These are phyloP conservation scores for Wickerhamomyces sydowiorum DNA, from an alignment of 805 yeast species.

Conservation along the genomic window DNA sequence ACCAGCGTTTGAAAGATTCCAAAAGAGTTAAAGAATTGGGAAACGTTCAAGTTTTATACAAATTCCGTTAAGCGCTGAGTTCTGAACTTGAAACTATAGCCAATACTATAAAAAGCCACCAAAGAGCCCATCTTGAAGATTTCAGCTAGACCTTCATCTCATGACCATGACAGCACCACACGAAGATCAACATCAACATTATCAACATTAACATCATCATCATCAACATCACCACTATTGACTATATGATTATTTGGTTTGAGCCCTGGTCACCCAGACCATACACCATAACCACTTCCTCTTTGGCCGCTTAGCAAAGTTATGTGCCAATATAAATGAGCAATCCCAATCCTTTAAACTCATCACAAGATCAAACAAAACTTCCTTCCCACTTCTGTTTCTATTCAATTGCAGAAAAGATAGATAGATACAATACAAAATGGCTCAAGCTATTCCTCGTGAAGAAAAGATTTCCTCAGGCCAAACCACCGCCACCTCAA, in stretches of 20 bases:
- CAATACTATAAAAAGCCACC: neutral
- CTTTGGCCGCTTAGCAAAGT: too few relatives aligned
- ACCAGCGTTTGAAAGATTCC: neutral
- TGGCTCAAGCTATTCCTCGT: neutral
- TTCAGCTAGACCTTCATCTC: too few relatives aligned
- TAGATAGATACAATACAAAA: neutral
- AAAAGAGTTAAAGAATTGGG: neutral
- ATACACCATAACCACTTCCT: neutral
- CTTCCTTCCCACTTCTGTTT: too few relatives aligned
- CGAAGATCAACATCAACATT: too few relatives aligned
- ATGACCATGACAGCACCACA: too few relatives aligned
- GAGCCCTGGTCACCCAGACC: too few relatives aligned
- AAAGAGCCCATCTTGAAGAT: too few relatives aligned
- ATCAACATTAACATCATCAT: neutral
- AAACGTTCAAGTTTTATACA: neutral
- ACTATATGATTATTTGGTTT: too few relatives aligned
- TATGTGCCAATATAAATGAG: too few relatives aligned
- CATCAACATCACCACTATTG: neutral
- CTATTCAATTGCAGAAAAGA: too few relatives aligned
- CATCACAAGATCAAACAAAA: neutral
- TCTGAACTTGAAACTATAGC: too few relatives aligned
- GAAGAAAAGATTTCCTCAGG: neutral
- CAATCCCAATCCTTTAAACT: neutral
- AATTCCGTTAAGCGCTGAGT: neutral
- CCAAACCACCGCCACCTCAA: neutral